Base-by-base conservation (phyloP, 2,329 filamentous ascomycete genomes). In the Fonsecaea pugnacius region DNA sequence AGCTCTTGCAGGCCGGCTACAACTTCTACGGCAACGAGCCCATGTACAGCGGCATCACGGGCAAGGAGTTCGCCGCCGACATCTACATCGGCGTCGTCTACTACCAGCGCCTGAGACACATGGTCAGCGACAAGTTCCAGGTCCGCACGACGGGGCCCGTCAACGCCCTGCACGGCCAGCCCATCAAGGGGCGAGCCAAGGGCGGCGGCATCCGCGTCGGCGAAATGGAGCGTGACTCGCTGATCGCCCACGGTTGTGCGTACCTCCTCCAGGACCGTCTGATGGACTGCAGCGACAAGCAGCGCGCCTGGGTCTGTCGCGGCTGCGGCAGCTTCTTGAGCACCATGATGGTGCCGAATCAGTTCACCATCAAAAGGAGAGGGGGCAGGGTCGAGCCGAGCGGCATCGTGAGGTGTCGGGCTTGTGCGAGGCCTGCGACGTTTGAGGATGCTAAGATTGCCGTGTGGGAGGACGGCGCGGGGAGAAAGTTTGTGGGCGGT, bases 51-150 rank as follows among this genome's bases (percentile, higher is more conserved):
- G 95, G 95, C 48, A 94, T 98, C 76, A 99, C 95, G 0, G 95
- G 95, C 67, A 88, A 96, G 76, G 94, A 98, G 78, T 88, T 99
- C 46, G 88, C 89, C 21, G 94, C 92, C 6, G 95, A 99, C 75
- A 98, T 99, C 74, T 99, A 96, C 80, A 87, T 98, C 65, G 95
- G 95, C 53, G 89, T 97, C 10, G 95, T 99, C 66, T 98, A 98
- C 84, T 99, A 99, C 83, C 95, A 99, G 80, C 89, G 95, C 77
- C 85, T 99, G 66, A 86, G 95, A 76, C 95, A 99, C 88, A 99
- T 99, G 95, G 95, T 99, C 62, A 98, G 97, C 85, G 95, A 99
- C 79, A 99, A 99, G 80, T 99, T 91, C 84, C 95, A 99, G 78
- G 95, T 98, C 62, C 89, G 95, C 78, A 98, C 95, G 2, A 98